Evolutionary conservation across 306 rosid genomes (phyloP).

Genomic region (Vachellia pachyceras): DNA sequence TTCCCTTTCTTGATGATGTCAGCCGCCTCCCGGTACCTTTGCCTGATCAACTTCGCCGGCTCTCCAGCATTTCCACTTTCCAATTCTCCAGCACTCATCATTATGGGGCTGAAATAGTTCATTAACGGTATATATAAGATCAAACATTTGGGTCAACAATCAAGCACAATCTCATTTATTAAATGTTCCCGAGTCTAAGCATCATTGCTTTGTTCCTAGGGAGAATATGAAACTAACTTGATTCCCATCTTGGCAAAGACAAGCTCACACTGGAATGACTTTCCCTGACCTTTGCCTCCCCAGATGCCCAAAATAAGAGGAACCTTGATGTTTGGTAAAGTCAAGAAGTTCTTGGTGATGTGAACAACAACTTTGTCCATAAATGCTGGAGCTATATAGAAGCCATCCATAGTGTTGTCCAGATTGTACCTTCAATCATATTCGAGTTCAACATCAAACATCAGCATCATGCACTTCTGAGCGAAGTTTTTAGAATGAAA

Average conservation of each 20-base stretch:
- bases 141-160: neutral
- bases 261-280: conserved; percentile 92
- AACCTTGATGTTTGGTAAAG: conserved; percentile 78
- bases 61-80: conserved; percentile 98
- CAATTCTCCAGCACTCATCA: conserved; percentile 96
- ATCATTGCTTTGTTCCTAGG: neutral
- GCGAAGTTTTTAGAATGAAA: neutral
- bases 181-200: neutral
- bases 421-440: conserved; percentile 52
- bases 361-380: conserved; percentile 88
- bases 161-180: neutral
- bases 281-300: conserved; percentile 98
- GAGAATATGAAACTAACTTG: conserved; percentile 56
- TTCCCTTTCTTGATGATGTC: conserved; percentile 73
- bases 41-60: conserved; percentile 89
- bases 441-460: conserved; percentile 11
- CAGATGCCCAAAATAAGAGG: conserved; percentile 94
- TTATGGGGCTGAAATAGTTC: conserved; percentile 61
- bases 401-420: conserved; percentile 78
- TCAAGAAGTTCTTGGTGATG: conserved; percentile 78
- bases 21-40: conserved; percentile 85
- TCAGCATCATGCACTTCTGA: neutral
- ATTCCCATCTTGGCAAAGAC: conserved; percentile 96
- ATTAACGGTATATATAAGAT: neutral
- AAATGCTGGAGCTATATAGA: conserved; percentile 85